Base-by-base conservation (phyloP, 805 yeast genomes). In the Ogataea corticis region DNA sequence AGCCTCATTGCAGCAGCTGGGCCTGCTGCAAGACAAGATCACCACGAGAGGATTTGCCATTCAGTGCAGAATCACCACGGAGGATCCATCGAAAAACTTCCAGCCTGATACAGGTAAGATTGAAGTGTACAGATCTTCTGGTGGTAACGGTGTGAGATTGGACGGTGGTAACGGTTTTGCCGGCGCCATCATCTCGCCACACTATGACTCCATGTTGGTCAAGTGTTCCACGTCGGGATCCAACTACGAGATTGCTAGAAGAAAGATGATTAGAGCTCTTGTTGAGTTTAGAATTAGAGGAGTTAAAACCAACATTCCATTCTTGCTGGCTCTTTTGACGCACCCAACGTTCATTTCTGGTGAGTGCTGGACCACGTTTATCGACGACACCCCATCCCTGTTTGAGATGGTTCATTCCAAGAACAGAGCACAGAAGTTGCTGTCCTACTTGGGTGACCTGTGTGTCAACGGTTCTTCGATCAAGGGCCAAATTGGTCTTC, bases 81-180 rank as follows among this genome's bases (percentile, higher is more conserved):
- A 94, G 70, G 99, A 92, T 66, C 98, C 99, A 11, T 66, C 96
- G 42, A 91, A 91, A 73, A 88, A 86, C 65, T 92, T 92, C 83
- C 97, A 88, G 71, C 99, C 99, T 13, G 99, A 92, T 66, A 94
- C 98, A 3, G 99, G 99, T 66, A 90, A 91, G 70, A 86, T 92
- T 59, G 99, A 92, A 70, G 99, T 92, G 37, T 92, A 92, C 76
- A 83, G 98, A 69, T 90, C 97, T 37, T 88, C 98, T 17, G 99
- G 99, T 71, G 99, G 99, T 76, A 94, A 94, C 65, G 99, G 99
- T 69, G 97, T 94, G 38, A 84, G 99, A 74, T 78, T 94, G 58
- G 99, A 92, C 63, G 99, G 99, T 73, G 98, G 98, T 72, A 92
- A 92, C 66, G 97, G 97, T 3, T 92, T 89, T 68, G 96, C 96